Base-by-base conservation (phyloP, 768 basidiomycete genomes). In the Coprinellus aureogranulatus region DNA sequence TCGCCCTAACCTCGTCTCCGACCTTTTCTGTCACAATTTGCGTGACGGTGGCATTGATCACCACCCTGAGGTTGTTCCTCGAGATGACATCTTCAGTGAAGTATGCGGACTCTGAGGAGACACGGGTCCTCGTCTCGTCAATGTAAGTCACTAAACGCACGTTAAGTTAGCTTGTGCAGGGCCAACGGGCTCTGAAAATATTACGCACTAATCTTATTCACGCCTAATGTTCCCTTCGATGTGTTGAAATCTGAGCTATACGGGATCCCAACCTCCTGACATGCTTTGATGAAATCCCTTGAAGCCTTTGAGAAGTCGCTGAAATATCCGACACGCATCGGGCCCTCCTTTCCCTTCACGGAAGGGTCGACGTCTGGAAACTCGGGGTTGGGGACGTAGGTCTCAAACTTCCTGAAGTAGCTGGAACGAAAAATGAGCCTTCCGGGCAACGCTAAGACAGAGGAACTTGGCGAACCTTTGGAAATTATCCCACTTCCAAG, bases 331-430 rank as follows among this genome's bases (percentile, higher is more conserved):
- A 85, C 71, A 37, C 73, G 66, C 37, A 87, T 73, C 0, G 84
- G 84, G 0, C 87, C 86, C 1, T 70, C 57, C 3, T 73, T 67
- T 1, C 86, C 83, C 23, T 76, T 82, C 4, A 71, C 64, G 3
- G 70, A 68, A 2, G 68, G 61, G 51, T 85, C 76, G 6, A 86
- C 81, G 5, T 68, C 68, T 0, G 82, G 79, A 63, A 79, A 80
- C 6, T 70, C 64, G 2, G 75, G 68, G 58, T 80, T 72, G 1
- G 80, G 77, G 26, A 71, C 68, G 60, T 78, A 89, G 28, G 71
- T 80, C 63, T 89, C 87, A 27, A 88, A 86, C 61, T 84, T 88
- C 41, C 67, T 73, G 63, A 88, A 85, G 60, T 87, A 88, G n/a
- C 87, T 74, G 25, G 78, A 50, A 3, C 31, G 27, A 28, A 16